Conservation (phyloP, 2,329 filamentous ascomycete species). For the Diaporthe sp. region DNA sequence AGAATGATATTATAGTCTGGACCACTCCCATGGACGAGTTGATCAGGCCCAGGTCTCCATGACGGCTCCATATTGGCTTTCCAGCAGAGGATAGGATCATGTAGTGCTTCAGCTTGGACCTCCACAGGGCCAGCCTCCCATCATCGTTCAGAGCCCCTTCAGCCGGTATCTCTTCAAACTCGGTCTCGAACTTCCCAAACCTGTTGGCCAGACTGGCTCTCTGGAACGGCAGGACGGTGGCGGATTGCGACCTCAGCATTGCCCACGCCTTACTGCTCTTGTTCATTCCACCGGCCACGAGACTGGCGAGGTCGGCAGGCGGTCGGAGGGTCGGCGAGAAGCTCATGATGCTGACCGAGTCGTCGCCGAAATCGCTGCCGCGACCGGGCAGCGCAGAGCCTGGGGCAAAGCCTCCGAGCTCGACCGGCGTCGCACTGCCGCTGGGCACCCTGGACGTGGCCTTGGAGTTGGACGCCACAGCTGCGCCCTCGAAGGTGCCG, state of each 20-base stretch:
- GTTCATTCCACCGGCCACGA: constrained; percentile 80
- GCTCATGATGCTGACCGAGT: constrained; percentile 76
- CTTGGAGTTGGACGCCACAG: constrained; percentile 42
- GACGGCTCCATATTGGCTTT: constrained; percentile 96
- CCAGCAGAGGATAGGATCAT: constrained; percentile 95
- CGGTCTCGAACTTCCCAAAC: constrained; percentile 77
- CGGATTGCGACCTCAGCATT: constrained; percentile 73
- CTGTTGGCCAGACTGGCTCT: constrained; percentile 54
- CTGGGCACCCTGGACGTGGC: constrained; percentile 50
- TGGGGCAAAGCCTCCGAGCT: constrained; percentile 39
- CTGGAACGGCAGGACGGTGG: constrained; percentile 73
- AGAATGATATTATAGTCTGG: constrained; percentile 98
- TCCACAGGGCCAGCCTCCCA: constrained; percentile 80
- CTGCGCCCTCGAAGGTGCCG: constrained; percentile 68
- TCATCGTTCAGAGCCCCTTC: constrained; percentile 63
- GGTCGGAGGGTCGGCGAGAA: constrained; percentile 73
- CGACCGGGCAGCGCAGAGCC: constrained; percentile 37
- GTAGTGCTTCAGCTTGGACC: constrained; percentile 95
- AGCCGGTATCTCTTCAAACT: constrained; percentile 83
- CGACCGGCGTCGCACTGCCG: constrained; percentile 55
- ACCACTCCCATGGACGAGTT: constrained; percentile 95
- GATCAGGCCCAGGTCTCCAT: constrained; percentile 90
- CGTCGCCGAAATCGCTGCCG: constrained; percentile 56
- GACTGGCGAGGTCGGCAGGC: constrained; percentile 82
- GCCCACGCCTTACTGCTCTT: constrained; percentile 78